These are phyloP conservation scores for Juncus effusus DNA, from an alignment of 176 grass and related monocot species.

Conservation along the genomic window DNA sequence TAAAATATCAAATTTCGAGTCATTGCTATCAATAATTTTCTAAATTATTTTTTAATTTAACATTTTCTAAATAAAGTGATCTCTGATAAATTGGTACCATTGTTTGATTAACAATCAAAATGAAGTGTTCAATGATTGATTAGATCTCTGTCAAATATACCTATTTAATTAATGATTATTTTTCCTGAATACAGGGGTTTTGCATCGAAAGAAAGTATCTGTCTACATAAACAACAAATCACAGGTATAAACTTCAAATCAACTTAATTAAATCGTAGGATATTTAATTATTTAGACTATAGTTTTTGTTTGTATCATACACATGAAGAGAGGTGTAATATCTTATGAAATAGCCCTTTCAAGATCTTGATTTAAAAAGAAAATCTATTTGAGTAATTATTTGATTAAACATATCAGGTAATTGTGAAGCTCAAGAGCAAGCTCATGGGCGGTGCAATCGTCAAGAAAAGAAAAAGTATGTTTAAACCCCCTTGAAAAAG, in stretches of 20 bases:
- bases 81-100: too few relatives aligned
- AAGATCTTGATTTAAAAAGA: too few relatives aligned
- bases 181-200: constrained; percentile 34
- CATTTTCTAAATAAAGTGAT: too few relatives aligned
- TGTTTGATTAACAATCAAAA: too few relatives aligned
- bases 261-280: neutral
- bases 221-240: constrained; percentile 63
- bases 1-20: neutral
- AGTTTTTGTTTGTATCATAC: too few relatives aligned
- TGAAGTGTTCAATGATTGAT: neutral
- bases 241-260: constrained; percentile 30
- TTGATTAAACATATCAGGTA: constrained; percentile 27
- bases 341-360: too few relatives aligned
- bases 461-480: constrained; percentile 64
- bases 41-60: too few relatives aligned
- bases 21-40: too few relatives aligned
- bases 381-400: too few relatives aligned
- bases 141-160: too few relatives aligned
- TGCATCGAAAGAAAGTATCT: constrained; percentile 45
- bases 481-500: neutral
- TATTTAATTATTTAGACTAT: too few relatives aligned
- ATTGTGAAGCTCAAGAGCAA: constrained; percentile 67
- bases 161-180: neutral
- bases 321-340: too few relatives aligned
- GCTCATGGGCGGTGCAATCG: constrained; percentile 48